Percentiles rank a stretch among this genome's conserved stretches.
Evolutionary conservation across 169 alveolate species (phyloP).

Genomic region (Plasmodium vivax): DNA sequence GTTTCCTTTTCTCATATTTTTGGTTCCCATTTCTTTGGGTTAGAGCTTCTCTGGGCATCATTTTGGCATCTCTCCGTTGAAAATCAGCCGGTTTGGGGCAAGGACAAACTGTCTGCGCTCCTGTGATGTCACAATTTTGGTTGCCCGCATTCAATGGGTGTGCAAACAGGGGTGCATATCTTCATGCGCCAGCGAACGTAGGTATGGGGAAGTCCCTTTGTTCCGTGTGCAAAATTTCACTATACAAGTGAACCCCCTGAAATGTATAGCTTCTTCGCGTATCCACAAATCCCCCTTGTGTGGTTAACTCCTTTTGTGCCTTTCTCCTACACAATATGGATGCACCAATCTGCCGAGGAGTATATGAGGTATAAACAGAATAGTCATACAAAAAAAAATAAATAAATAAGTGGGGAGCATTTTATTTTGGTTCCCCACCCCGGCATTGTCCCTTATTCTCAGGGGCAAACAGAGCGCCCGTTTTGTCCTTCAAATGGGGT

Average conservation of each 20-base stretch:
- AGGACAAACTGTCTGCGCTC: neutral
- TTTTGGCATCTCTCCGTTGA: neutral
- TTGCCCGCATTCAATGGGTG: neutral
- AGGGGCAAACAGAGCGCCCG: neutral
- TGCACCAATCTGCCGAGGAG: neutral
- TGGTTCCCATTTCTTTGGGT: neutral
- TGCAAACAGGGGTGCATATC: neutral
- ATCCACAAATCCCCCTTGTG: neutral
- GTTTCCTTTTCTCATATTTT: slow-evolving; percentile 3
- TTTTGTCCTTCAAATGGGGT: neutral
- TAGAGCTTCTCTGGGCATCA: neutral
- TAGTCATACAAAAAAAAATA: neutral
- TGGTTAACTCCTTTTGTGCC: neutral
- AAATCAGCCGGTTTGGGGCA: neutral
- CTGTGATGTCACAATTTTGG: neutral
- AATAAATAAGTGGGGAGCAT: neutral
- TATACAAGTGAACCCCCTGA: neutral
- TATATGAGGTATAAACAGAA: neutral
- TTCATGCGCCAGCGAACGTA: neutral
- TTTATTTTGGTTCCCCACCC: neutral
- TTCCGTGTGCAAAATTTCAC: neutral
- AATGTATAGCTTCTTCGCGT: neutral
- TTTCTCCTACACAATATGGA: neutral
- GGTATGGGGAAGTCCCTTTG: neutral
- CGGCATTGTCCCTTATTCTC: neutral